Evolutionary conservation across 345 rosid species (phyloP), one percentile per base, ranked within the genome.

Genomic region (Abelmoschus esculentus): DNA sequence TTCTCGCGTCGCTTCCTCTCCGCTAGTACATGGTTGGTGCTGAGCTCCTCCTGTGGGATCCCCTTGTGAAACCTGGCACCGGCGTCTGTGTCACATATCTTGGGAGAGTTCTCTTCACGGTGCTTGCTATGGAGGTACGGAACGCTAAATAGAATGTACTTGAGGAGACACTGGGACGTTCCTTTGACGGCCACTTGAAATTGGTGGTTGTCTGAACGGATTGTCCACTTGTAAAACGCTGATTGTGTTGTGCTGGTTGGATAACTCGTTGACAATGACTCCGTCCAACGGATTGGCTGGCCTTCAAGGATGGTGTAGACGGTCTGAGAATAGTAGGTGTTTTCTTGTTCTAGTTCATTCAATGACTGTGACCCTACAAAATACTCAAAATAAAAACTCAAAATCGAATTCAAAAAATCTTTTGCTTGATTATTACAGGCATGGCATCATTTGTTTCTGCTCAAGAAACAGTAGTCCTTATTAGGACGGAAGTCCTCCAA

Each of bases 1-100:
- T 96, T 96, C 84, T 92, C 98, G 0, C 98, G 85, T 2, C 99
- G 87, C 31, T 98, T 93, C 36, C 99, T 84, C 83, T 96, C 98
- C 0, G 99, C 98, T 19, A 90, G 82, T 31, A 90, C 97, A 53
- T 96, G 99, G 79, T 86, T 96, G 19, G 96, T 93, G 74, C 86
- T 88, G 67, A 87, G 87, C 79, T 90, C 97, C 1, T 86, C 93
- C 61, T 84, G 90, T 0, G 79, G 72, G 18, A 79, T 73, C 26
- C 26, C 26, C 26, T 22, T 22, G 26, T 22, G 26, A 22, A 22
- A 22, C 26, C 26, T 22, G 26, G 26, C 26, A 14, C 70, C 40
- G 5, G 76, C 44, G 3, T 65, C 76, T 53, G 70, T 79, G 17
- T 83, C 90, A 8, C 83, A 77, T 57, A 83, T 78, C 77, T 56